Percentiles rank a stretch among this genome's conserved stretches.
Evolutionary conservation across 1,139 yeast species (phyloP).

Genomic region (Pichia sp.): DNA sequence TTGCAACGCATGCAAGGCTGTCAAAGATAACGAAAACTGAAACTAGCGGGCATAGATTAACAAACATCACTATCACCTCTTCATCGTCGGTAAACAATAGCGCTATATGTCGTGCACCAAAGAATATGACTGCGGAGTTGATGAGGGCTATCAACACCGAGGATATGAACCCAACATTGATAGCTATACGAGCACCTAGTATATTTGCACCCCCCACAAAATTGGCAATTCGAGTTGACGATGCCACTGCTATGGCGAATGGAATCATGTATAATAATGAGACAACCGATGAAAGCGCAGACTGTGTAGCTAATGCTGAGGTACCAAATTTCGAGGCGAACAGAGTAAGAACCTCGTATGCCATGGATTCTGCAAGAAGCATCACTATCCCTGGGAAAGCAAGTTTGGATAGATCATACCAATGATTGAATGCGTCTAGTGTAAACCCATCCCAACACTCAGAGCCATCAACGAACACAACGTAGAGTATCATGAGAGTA

Average conservation of each 20-base stretch:
- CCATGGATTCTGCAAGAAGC: slow-evolving; percentile 70
- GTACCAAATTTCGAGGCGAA: slow-evolving; percentile 81
- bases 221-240: slow-evolving; percentile 83
- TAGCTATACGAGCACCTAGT: slow-evolving; percentile 58
- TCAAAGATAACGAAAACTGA: slow-evolving; percentile 74
- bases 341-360: slow-evolving; percentile 67
- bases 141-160: slow-evolving; percentile 54
- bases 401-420: slow-evolving; percentile 55
- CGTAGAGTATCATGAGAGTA: slow-evolving; percentile 49
- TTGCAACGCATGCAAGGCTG: slow-evolving; percentile 76
- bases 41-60: slow-evolving; percentile 61
- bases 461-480: slow-evolving; percentile 54
- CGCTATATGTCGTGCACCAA: slow-evolving; percentile 57
- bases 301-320: slow-evolving; percentile 79
- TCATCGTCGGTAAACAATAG: slow-evolving; percentile 64
- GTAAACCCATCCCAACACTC: slow-evolving; percentile 70
- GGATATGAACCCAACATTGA: slow-evolving; percentile 57
- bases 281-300: slow-evolving; percentile 78
- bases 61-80: slow-evolving; percentile 51
- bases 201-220: slow-evolving; percentile 77
- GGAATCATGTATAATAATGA: slow-evolving; percentile 82
- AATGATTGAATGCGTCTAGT: slow-evolving; percentile 47
- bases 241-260: slow-evolving; percentile 82
- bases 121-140: slow-evolving; percentile 51
- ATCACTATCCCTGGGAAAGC: slow-evolving; percentile 72